These are phyloP conservation scores for Gamarada debralockiae DNA, from an alignment of 495 filamentous ascomycete species.

Conservation along the genomic window DNA sequence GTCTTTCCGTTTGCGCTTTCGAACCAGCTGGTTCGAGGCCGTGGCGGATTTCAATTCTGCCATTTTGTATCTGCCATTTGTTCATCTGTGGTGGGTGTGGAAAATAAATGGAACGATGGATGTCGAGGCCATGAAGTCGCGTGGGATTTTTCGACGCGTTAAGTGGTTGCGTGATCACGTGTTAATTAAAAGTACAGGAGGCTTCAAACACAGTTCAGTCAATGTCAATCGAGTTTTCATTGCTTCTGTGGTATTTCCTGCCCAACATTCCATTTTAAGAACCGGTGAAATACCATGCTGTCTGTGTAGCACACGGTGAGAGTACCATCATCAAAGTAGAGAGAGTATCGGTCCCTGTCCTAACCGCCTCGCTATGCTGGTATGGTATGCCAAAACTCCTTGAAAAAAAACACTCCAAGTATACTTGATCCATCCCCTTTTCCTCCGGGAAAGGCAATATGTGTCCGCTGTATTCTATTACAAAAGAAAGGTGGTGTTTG, in stretches of 20 bases:
- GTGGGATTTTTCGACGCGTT: background rate
- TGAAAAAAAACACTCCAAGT: conserved; percentile 12
- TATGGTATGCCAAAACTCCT: conserved; percentile 22
- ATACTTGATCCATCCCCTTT: background rate
- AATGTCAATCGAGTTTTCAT: background rate
- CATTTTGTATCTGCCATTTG: conserved; percentile 34
- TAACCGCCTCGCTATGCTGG: conserved; percentile 20
- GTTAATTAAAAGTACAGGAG: no score
- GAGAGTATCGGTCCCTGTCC: conserved; percentile 12
- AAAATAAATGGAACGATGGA: background rate
- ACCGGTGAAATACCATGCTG: background rate
- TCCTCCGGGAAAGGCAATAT: conserved; percentile 5
- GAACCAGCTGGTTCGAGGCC: conserved; percentile 47
- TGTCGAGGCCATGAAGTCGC: background rate
- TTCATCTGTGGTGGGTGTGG: background rate
- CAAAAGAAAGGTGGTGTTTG: conserved; percentile 16
- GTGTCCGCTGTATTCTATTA: conserved; percentile 14
- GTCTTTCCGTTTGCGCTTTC: conserved; percentile 50
- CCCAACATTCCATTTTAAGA: background rate
- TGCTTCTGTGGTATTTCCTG: background rate
- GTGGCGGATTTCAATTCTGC: conserved; percentile 51
- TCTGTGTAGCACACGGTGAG: background rate
- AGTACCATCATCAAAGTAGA: background rate
- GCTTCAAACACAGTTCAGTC: no score
- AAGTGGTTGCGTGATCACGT: conserved; percentile 7